Evolutionary conservation across 1,139 yeast species (phyloP).

Genomic region (Hansenula sp.): DNA sequence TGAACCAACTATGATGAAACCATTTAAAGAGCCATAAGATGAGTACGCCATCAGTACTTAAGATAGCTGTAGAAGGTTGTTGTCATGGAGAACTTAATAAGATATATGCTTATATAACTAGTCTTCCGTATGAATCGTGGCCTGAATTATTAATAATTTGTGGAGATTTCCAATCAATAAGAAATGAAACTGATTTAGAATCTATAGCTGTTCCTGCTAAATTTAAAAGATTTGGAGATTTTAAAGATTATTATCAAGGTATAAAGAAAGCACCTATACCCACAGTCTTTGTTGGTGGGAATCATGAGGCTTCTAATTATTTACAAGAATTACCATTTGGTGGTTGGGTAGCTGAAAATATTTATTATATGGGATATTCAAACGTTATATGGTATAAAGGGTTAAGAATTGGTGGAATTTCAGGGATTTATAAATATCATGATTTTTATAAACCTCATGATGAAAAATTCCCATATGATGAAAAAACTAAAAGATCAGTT

Average conservation of each 20-base stretch:
- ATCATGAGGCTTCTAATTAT: conserved; percentile 86
- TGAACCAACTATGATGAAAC: too few relatives aligned
- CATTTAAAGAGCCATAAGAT: too few relatives aligned
- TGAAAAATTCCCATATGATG: conserved; percentile 48
- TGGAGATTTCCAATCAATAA: conserved; percentile 73
- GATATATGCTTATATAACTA: conserved; percentile 45
- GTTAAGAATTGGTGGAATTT: conserved; percentile 69
- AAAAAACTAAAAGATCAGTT: conserved; percentile 44
- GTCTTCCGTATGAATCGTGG: conserved; percentile 16
- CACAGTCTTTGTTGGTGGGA: conserved; percentile 90
- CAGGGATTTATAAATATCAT: conserved; percentile 71
- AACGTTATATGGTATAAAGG: conserved; percentile 76
- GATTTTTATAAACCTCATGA: conserved; percentile 36
- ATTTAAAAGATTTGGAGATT: conserved; percentile 66
- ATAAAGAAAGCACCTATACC: conserved; percentile 59
- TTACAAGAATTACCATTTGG: conserved; percentile 74
- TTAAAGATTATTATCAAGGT: conserved; percentile 68
- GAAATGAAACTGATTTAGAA: conserved; percentile 58
- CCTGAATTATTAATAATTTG: conserved; percentile 74
- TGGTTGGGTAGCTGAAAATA: conserved; percentile 92
- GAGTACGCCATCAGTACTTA: conserved; percentile 6
- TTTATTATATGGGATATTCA: conserved; percentile 81
- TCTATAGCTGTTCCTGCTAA: conserved; percentile 55
- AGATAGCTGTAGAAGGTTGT: conserved; percentile 84
- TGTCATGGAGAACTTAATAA: conserved; percentile 78